Conservation (phyloP, 2,329 filamentous ascomycete genomes). For the Sporothrix pseudoabietina region DNA sequence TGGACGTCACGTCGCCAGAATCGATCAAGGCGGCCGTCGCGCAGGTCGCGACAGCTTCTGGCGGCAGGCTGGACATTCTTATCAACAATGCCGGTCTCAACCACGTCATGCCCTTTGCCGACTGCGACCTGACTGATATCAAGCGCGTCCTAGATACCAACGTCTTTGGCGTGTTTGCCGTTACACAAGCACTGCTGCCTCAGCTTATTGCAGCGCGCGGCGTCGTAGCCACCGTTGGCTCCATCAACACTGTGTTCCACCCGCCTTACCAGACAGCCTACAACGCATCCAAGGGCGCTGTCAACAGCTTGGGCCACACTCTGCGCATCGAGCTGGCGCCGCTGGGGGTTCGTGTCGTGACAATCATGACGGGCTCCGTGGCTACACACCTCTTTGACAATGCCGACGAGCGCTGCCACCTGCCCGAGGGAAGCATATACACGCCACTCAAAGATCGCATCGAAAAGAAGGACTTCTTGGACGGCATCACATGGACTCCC, state of each 20-base stretch:
- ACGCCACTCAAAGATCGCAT: conserved; percentile 35
- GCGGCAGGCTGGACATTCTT: conserved; percentile 33
- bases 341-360: conserved; percentile 41
- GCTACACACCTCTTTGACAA: conserved; percentile 39
- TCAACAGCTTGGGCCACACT: conserved; percentile 36
- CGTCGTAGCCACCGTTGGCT: conserved; percentile 39
- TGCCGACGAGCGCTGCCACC: conserved; percentile 30
- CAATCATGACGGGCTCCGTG: conserved; percentile 40
- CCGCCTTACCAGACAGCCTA: conserved; percentile 41
- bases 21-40: conserved; percentile 36
- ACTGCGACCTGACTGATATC: conserved; percentile 31
- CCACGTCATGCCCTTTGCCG: conserved; percentile 34
- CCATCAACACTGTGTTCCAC: conserved; percentile 40
- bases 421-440: conserved; percentile 41
- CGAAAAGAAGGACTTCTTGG: conserved; percentile 39
- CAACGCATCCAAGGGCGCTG: conserved; percentile 41
- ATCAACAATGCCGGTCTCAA: conserved; percentile 36
- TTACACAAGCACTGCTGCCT: conserved; percentile 42
- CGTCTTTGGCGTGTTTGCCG: conserved; percentile 39
- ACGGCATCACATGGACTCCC: conserved; percentile 36
- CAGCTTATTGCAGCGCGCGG: conserved; percentile 38
- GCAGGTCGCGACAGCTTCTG: conserved; percentile 25
- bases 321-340: conserved; percentile 41
- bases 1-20: conserved; percentile 40
- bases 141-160: conserved; percentile 37